phyloP scores from a whole-genome alignment of 257 asterid genomes.

The Nicotiana knightiana region DNA sequence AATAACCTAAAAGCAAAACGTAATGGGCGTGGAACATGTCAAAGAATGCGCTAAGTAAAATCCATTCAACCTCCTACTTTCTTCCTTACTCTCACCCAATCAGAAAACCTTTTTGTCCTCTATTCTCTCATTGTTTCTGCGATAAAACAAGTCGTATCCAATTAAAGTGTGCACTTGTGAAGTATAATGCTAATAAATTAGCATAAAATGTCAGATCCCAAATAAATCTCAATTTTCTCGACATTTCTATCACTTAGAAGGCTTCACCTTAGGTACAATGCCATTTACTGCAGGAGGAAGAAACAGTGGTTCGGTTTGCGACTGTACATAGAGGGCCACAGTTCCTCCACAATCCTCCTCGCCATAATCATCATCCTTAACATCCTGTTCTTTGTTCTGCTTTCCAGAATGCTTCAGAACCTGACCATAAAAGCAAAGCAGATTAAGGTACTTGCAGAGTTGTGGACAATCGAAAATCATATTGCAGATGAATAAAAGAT shows the following conservation, averaged over 20 bases:
- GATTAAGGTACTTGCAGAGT: neutral
- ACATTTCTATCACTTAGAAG: neutral
- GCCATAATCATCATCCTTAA: slow-evolving; percentile 38
- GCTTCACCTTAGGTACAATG: slow-evolving; percentile 80
- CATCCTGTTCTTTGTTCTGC: slow-evolving; percentile 40
- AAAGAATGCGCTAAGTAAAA: neutral
- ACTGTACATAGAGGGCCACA: slow-evolving; percentile 67
- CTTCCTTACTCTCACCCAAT: neutral
- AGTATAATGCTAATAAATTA: neutral
- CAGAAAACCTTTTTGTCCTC: neutral
- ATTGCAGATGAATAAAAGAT: neutral
- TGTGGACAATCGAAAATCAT: neutral
- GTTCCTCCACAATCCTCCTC: slow-evolving; percentile 39
- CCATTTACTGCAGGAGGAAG: slow-evolving; percentile 88
- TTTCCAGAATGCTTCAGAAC: slow-evolving; percentile 53
- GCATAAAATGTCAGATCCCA: neutral
- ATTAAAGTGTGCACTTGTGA: neutral
- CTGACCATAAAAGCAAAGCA: slow-evolving; percentile 28
- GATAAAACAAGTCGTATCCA: neutral
- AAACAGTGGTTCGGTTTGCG: slow-evolving; percentile 82
- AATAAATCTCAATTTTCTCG: neutral
- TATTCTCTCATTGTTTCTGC: neutral
- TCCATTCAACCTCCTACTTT: neutral
- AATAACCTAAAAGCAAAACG: neutral
- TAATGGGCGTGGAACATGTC: neutral